A percentile compares a stretch with the other conserved stretches of the same genome.
phyloP scores from a whole-genome alignment of 129 eudicot species.

The Logfia minima region DNA sequence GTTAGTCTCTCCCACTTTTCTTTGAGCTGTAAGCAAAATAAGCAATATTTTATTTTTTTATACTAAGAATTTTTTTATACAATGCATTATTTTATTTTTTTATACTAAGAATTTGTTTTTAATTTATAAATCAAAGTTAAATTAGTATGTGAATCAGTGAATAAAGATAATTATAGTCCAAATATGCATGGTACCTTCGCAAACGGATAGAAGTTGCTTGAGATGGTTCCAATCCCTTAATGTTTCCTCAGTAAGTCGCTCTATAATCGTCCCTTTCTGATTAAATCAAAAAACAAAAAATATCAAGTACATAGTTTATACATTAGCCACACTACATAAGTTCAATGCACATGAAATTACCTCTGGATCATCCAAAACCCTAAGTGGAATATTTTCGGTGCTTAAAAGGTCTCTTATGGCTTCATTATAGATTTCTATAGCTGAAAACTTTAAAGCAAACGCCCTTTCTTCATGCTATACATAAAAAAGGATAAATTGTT shows the following conservation, averaged over 20 bases:
- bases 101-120: too few relatives aligned
- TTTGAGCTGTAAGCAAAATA: slow-evolving; percentile 60
- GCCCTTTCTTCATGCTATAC: slow-evolving; percentile 95
- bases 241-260: slow-evolving; percentile 93
- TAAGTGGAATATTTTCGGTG: slow-evolving; percentile 77
- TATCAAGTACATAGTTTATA: slow-evolving; percentile 10
- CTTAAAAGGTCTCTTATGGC: slow-evolving; percentile 96
- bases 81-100: too few relatives aligned
- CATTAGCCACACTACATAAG: not conserved
- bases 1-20: slow-evolving; percentile 94
- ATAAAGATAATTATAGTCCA: not conserved
- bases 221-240: slow-evolving; percentile 85
- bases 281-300: too few relatives aligned
- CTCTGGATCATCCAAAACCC: slow-evolving; percentile 95
- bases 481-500: slow-evolving; percentile 4
- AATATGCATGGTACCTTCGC: slow-evolving; percentile 60
- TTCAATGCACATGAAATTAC: slow-evolving; percentile 39
- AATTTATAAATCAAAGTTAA: not conserved
- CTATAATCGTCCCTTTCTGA: slow-evolving; percentile 84
- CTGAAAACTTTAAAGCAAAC: slow-evolving; percentile 89
- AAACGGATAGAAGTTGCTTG: slow-evolving; percentile 78
- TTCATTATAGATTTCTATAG: slow-evolving; percentile 96
- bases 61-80: not conserved
- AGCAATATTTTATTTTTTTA: not conserved
- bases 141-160: not conserved